phyloP scores from a whole-genome alignment of 441 rosid species.

The Erodium trifolium region DNA sequence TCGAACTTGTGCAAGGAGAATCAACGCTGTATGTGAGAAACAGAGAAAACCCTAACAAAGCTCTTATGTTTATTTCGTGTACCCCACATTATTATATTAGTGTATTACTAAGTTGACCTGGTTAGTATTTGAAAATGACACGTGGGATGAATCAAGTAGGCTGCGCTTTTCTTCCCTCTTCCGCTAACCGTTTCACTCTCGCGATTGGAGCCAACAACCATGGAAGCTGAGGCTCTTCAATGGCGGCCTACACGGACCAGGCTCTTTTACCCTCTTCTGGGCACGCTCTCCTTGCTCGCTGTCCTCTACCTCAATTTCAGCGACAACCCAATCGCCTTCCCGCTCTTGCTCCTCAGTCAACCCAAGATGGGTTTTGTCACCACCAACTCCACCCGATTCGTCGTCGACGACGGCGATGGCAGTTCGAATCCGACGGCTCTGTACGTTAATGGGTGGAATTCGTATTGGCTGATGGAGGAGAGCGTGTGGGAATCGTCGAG shows the following conservation, averaged over 20 bases:
- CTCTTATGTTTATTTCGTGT: no score
- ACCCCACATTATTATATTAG: no score
- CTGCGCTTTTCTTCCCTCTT: not conserved
- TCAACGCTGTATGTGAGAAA: no score
- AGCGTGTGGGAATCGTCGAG: slow-evolving; percentile 26
- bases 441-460: slow-evolving; percentile 37
- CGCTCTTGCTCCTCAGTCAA: slow-evolving; percentile 22
- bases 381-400: slow-evolving; percentile 33
- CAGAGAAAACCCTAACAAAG: no score
- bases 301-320: slow-evolving; percentile 30
- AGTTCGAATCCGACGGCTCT: not conserved
- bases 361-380: slow-evolving; percentile 32
- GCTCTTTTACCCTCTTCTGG: slow-evolving; percentile 23
- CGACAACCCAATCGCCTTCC: slow-evolving; percentile 18
- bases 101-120: no score
- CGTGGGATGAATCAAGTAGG: not conserved
- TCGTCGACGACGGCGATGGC: slow-evolving; percentile 16
- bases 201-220: not conserved
- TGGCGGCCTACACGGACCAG: not conserved
- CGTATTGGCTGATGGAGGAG: slow-evolving; percentile 38
- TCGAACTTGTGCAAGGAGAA: no score
- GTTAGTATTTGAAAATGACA: not conserved
- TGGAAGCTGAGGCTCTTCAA: slow-evolving; percentile 16
- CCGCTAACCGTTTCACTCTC: no score
- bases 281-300: slow-evolving; percentile 22